Evolutionary conservation across 768 basidiomycete genomes (phyloP).

Genomic region (Goffeauzyma gilvescens): DNA sequence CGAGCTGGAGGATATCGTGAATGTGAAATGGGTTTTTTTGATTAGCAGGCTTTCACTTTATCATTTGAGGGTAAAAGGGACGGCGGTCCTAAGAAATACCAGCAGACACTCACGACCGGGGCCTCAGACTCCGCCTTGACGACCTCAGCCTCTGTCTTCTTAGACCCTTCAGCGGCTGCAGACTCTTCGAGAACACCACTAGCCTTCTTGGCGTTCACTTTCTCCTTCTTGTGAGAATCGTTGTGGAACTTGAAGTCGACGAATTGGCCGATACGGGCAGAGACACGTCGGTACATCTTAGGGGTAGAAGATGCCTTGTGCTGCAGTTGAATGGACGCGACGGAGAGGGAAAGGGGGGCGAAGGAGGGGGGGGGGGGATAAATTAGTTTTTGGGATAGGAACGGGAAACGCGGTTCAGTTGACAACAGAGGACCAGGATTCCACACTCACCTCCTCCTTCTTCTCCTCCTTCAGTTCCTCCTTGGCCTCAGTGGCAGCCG

Average conservation of each 20-base stretch:
- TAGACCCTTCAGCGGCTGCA: not conserved
- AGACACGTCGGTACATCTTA: conserved; percentile 9
- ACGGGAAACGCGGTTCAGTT: not conserved
- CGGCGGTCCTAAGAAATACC: too few species aligned
- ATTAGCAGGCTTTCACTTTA: too few species aligned
- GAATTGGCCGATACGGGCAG: conserved; percentile 9
- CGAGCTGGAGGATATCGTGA: too few species aligned
- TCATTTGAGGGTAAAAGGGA: too few species aligned
- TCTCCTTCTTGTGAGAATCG: conserved; percentile 10
- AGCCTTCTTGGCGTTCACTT: not conserved
- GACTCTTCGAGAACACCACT: not conserved
- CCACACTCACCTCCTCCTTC: not conserved
- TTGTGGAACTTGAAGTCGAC: conserved; percentile 3
- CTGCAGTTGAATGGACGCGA: not conserved
- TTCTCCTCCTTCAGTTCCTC: not conserved
- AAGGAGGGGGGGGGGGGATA: not conserved
- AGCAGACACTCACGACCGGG: not conserved
- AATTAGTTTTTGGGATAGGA: too few species aligned
- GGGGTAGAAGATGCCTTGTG: not conserved
- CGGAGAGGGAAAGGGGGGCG: not conserved
- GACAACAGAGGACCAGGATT: not conserved
- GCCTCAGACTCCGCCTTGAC: not conserved
- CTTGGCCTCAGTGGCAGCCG: too few species aligned
- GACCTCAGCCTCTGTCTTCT: not conserved
- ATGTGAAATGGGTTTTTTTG: not conserved